Evolutionary conservation across 371 early-diverging fungal species (phyloP), one percentile per base, ranked within the genome.

Genomic region (Capillidium heterosporum): DNA sequence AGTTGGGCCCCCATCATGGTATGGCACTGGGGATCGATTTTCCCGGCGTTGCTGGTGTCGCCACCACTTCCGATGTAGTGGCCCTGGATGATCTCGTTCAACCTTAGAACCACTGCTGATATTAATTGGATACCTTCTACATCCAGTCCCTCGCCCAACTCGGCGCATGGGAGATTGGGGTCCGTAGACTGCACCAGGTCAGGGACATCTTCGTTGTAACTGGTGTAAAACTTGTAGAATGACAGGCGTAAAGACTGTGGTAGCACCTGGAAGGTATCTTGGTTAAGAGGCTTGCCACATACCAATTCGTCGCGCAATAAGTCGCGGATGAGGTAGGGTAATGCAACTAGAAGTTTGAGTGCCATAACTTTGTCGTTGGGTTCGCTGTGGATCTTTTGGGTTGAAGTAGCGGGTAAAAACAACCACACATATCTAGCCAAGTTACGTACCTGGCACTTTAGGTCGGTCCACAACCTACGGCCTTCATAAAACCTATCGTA

Each of bases 401-500:
- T 69, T 1, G 65, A 64, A 41, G 71, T 75, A 8, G 70, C 67
- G 57, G 78, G 74, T 40, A 71, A 66, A 39, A 77, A 69, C 35
- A 74, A 65, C 82, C 82, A 83, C n/a, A 83, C 64, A 28, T 76
- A 56, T 10, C 87, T 72, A 1, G 81, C 71, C 27, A 83, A 60
- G 49, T 80, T 80, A 17, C 80, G 70, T 28, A 69, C 67, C 42
- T 72, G 74, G 24, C 75, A 73, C 28, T 64, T 64, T 57, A 85
- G 60, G 10, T 71, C 67, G 41, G 73, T 72, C 80, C 81, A 84
- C 10, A 78, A 64, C 49, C 74, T 74, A 58, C 84, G 68, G 15
- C 81, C 87, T 58, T 84, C 87, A 62, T 78, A 82, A 66, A 77
- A 88, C 21, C 87, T 70, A 28, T 81, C 82, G 63, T 87, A 87